Evolutionary conservation across 371 early-diverging fungal species (phyloP).

Genomic region (Globomyces sp.): DNA sequence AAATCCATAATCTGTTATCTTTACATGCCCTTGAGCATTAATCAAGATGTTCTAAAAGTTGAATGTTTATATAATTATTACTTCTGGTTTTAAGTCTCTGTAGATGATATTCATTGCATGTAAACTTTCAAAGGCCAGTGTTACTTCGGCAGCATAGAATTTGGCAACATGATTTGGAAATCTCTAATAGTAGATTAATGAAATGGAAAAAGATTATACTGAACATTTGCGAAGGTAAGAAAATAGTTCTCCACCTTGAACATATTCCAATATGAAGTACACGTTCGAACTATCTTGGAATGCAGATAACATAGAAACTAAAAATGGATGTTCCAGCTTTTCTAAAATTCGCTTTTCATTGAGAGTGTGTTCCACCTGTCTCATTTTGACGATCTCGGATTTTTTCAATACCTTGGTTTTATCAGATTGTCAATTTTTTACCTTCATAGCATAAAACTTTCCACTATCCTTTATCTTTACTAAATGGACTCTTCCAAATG

Average conservation of each 20-base stretch:
- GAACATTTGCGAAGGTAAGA: constrained; percentile 40
- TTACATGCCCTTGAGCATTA: constrained; percentile 82
- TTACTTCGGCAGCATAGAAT: constrained; percentile 61
- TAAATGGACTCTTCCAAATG: constrained; percentile 97
- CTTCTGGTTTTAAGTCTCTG: constrained; percentile 64
- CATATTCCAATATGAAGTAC: constrained; percentile 88
- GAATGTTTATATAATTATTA: constrained; percentile 46
- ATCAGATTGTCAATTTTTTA: constrained; percentile 44
- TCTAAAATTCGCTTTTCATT: constrained; percentile 92
- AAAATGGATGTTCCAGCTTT: constrained; percentile 76
- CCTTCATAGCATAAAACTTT: constrained; percentile 92
- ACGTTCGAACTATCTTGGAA: constrained; percentile 80
- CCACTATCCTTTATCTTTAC: constrained; percentile 65
- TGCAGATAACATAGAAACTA: constrained; percentile 86
- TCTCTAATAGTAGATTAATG: constrained; percentile 57
- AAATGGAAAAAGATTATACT: constrained; percentile 18
- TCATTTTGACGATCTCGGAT: constrained; percentile 82
- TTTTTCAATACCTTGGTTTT: constrained; percentile 70
- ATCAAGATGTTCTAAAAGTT: constrained; percentile 74
- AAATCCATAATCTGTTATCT: constrained; percentile 98
- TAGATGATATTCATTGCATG: constrained; percentile 61
- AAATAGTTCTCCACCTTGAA: constrained; percentile 54
- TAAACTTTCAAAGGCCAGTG: constrained; percentile 57
- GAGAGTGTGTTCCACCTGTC: constrained; percentile 95
- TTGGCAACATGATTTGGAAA: constrained; percentile 63